These are phyloP conservation scores for Phytophthora pseudosyringae DNA, from an alignment of 352 stramenopile species.

Conservation along the genomic window DNA sequence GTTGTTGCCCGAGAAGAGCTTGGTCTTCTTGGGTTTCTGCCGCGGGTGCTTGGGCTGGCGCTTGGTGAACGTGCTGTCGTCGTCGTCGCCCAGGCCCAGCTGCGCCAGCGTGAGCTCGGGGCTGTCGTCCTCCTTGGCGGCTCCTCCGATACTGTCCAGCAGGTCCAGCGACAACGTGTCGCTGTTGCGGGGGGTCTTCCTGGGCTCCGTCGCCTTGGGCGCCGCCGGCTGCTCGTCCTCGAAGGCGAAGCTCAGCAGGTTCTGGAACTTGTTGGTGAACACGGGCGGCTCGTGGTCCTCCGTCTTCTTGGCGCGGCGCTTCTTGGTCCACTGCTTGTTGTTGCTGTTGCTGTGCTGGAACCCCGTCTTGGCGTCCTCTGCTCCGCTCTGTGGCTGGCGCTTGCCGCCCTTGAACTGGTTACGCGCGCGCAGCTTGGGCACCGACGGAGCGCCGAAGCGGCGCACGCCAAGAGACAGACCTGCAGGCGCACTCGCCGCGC, in stretches of 20 bases:
- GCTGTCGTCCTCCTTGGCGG: conserved; percentile 27
- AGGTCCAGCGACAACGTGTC: conserved; percentile 23
- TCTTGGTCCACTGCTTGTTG: conserved; percentile 31
- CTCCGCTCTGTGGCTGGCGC: conserved; percentile 9
- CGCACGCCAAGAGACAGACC: conserved; percentile 21
- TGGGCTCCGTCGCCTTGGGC: conserved; percentile 5
- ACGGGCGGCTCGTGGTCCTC: conserved; percentile 40
- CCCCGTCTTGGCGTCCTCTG: neutral
- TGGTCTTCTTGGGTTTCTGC: conserved; percentile 48
- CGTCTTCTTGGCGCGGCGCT: conserved; percentile 26
- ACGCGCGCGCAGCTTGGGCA: conserved; percentile 55
- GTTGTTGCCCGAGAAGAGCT: conserved; percentile 39
- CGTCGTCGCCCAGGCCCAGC: conserved; percentile 47
- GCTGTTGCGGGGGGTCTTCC: conserved; percentile 4
- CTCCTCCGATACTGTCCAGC: conserved; percentile 36
- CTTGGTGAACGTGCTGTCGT: conserved; percentile 32
- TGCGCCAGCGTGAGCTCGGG: conserved; percentile 51
- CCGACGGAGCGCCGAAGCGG: conserved; percentile 44
- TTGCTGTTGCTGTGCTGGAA: conserved; percentile 10
- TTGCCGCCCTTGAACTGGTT: conserved; percentile 61
- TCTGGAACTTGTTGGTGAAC: conserved; percentile 89
- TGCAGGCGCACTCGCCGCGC: conserved; percentile 1
- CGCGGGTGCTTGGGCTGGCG: conserved; percentile 49
- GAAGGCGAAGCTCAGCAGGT: conserved; percentile 78
- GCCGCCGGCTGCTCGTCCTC: conserved; percentile 34